Base-by-base conservation (phyloP, 345 rosid species). In the Acer campestre region DNA sequence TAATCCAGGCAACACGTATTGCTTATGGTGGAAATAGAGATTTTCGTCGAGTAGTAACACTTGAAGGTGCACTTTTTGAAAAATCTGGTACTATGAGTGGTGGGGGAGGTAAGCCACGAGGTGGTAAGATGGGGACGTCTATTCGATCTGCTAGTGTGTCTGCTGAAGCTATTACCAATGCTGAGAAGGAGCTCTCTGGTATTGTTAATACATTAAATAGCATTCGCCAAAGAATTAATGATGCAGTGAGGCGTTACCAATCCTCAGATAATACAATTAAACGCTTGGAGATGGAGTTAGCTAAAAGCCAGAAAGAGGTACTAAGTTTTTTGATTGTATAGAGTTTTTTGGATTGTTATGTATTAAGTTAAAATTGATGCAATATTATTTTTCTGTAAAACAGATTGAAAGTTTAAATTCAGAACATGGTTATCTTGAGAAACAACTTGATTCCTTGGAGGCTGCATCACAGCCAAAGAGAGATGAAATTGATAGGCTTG, bases 81-180 rank as follows among this genome's bases (percentile, higher is more conserved):
- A 91, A 89, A 83, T 92, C 97, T 81, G 99, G 99, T 75, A 96
- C 99, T 11, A 94, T 96, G 98, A 96, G 94, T 80, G 99, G 99
- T 62, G 99, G 99, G 25, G 99, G 99, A 86, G 80, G 88, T 80
- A 94, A 89, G 88, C 98, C 98, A 68, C 93, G 94, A 44, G 98
- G 98, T 66, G 98, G 99, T 64, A 95, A 89, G 89, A 95, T 95
- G 93, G 99, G 99, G 22, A 91, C 99, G 70, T 91, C 93, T 80
- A 85, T 95, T 88, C 94, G 95, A 77, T 87, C 90, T 48, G 65
- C 89, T 25, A 93, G 89, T 74, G 95, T 94, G 69, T 91, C 98
- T 68, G 84, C 81, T 6, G 99, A 94, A 86, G 86, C 82, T 73
- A 87, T 94, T 75, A 72, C 80, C 69, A 80, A 75, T 81, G 96